Evolutionary conservation across 495 filamentous ascomycete species (phyloP), one percentile per base, ranked within the genome.

Genomic region (Penicillium coffeae): DNA sequence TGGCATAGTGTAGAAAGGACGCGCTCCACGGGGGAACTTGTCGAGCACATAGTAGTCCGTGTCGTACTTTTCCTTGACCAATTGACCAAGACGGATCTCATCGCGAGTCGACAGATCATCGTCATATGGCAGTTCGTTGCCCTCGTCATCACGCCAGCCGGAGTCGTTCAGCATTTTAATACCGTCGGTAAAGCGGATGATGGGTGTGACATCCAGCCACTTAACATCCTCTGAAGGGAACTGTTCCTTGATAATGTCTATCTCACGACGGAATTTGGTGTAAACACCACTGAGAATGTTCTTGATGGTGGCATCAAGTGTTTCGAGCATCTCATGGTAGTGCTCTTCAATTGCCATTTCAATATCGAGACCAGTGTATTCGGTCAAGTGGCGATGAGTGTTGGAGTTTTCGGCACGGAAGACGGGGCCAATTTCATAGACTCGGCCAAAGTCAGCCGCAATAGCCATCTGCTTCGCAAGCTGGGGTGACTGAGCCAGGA

Each of bases 351-450:
- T 95, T 10, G 89, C 86, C 90, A 96, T 96, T 68, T 96, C 92
- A 42, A 96, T 57, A 84, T 97, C 92, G 47, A 97, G 79, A 48
- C 92, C 91, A 10, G 88, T 96, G 68, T 95, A 96, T 64, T 95
- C 92, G 3, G 90, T 96, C 83, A 96, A 84, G 62, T 96, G 92
- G 45, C 92, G 80, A 52, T 94, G 89, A 0, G 92, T 96, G 58
- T 95, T 95, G 36, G 84, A 89, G 70, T 96, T 96, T 73, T 96
- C 90, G 2, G 92, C 92, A 49, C 89, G 81, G 78, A 95, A 96
- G 3, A 96, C 90, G 0, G 87, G 85, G 3, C 88, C 88, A 39
- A 95, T 86, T 62, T 91, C 86, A 60, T 89, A 96, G 14, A 96
- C 91, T 45, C 86, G 83, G 59, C 88, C 83, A 52, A 92, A 83